Evolutionary conservation across 148 eudicot genomes (phyloP), one percentile per base, ranked within the genome.

Genomic region (Arctostaphylos glauca): DNA sequence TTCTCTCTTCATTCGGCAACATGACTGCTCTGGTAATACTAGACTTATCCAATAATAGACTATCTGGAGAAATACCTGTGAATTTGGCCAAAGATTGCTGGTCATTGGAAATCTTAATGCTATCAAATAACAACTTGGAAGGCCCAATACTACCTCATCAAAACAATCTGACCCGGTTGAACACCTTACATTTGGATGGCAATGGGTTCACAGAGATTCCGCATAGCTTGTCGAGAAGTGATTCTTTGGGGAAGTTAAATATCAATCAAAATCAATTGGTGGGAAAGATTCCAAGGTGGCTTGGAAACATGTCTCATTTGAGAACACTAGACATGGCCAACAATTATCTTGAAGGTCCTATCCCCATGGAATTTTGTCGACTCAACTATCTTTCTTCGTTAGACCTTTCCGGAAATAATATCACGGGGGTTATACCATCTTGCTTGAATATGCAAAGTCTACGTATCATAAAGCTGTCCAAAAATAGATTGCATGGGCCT

Each of bases 51-150:
- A 21, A 74, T 16, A 82, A 82, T 18, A 47, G 18, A 41, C 50
- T 82, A 5, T 44, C 25, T 2, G 84, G 79, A 2, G 73, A 46
- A 75, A 19, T 84, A 80, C 86, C 86, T 0, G 13, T 25, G 1
- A 5, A 47, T 0, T 82, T 82, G 76, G 80, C 66, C 50, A 18
- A 14, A 12, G 60, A 49, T 31, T 74, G 84, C 71, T 2, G 0
- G 38, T n/a, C 4, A 2, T 75, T 82, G 48, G 5, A 7, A 2
- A 41, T 60, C 13, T 4, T 80, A 14, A 74, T 14, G 43, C 48
- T 84, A 50, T 80, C 86, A 9, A 80, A 53, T 21, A 74, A 75
- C 71, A n/a, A 14, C 6, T 60, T 82, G 58, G 15, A 74, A 58
- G 84, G 79, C 55, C 79, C 44, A 53, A 10, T 74, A 14, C 31